Conservation (phyloP, 1,284 basidiomycete species). For the Ustilago xerochloae region DNA sequence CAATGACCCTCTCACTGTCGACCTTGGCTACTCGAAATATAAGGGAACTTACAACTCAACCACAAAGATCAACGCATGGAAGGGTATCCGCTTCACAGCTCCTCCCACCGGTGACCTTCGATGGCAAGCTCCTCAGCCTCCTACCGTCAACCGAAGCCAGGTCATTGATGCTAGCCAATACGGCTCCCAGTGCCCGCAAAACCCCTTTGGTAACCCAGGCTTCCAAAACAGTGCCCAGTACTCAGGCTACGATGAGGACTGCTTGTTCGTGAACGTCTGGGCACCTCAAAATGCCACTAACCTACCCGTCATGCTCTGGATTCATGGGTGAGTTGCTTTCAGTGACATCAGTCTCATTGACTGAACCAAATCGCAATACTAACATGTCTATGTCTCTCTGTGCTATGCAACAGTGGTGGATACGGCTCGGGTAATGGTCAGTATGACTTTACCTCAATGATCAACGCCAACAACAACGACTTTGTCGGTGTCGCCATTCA, state of each 20-base stretch:
- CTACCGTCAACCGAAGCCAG: constrained; percentile 8
- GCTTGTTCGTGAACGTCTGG: constrained; percentile 50
- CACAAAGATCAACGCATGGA: constrained; percentile 27
- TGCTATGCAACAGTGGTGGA: constrained; percentile 13
- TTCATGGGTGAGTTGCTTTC: constrained; percentile 18
- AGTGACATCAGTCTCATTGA: not conserved
- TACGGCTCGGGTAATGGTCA: constrained; percentile 38
- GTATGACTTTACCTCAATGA: constrained; percentile 36
- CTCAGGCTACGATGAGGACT: constrained; percentile 32
- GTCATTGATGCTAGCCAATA: constrained; percentile 29
- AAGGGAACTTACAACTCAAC: constrained; percentile 20
- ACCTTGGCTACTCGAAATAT: constrained; percentile 35
- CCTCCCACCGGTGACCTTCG: constrained; percentile 30
- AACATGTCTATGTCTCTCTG: not conserved
- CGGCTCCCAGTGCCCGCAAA: constrained; percentile 30
- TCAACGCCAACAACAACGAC: constrained; percentile 41
- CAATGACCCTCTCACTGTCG: constrained; percentile 23
- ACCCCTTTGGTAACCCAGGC: constrained; percentile 21
- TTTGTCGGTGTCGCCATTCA: constrained; percentile 71
- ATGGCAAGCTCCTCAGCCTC: constrained; percentile 35
- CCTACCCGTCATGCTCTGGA: constrained; percentile 45
- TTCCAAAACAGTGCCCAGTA: constrained; percentile 6
- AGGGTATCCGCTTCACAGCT: constrained; percentile 46
- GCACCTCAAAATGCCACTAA: constrained; percentile 25
- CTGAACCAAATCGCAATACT: too few relatives aligned